phyloP scores from a whole-genome alignment of 805 yeast genomes.

The Lachancea nothofagi region DNA sequence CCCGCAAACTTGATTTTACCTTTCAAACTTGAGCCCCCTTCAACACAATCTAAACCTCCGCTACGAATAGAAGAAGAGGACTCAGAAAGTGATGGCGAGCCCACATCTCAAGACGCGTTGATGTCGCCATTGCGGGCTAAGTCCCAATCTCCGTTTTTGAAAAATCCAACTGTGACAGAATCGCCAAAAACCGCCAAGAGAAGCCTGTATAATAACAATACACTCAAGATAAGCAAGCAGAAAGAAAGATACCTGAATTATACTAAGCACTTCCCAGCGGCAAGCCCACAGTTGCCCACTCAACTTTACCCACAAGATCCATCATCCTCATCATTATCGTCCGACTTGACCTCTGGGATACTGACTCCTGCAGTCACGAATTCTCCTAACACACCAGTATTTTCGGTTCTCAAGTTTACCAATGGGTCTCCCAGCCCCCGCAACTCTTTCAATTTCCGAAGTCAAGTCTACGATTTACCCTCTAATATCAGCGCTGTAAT shows the following conservation, averaged over 20 bases:
- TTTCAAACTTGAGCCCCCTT: constrained; percentile 8
- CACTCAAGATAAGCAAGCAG: constrained; percentile 30
- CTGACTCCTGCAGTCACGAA: constrained; percentile 5
- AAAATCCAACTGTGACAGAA: constrained; percentile 33
- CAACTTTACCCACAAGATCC: constrained; percentile 14
- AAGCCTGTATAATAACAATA: constrained; percentile 16
- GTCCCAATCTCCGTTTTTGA: constrained; percentile 33
- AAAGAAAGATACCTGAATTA: constrained; percentile 31
- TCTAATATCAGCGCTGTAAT: not conserved
- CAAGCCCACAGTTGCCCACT: constrained; percentile 9
- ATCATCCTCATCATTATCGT: constrained; percentile 25
- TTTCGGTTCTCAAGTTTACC: constrained; percentile 13
- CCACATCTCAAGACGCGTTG: constrained; percentile 22
- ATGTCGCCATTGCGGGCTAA: constrained; percentile 20
- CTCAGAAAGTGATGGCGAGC: constrained; percentile 23
- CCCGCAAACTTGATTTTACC: constrained; percentile 42
- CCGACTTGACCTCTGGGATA: constrained; percentile 13
- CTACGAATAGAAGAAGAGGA: constrained; percentile 13
- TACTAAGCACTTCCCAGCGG: constrained; percentile 26
- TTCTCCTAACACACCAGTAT: constrained; percentile 23
- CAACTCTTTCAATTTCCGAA: constrained; percentile 33
- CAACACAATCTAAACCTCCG: constrained; percentile 3
- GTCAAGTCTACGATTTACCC: constrained; percentile 35
- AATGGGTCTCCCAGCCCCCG: constrained; percentile 7
- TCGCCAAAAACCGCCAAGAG: constrained; percentile 39